A percentile compares a stretch with the other conserved stretches of the same genome.
phyloP scores from a whole-genome alignment of 306 rosid species.

The Arachis stenosperma region DNA sequence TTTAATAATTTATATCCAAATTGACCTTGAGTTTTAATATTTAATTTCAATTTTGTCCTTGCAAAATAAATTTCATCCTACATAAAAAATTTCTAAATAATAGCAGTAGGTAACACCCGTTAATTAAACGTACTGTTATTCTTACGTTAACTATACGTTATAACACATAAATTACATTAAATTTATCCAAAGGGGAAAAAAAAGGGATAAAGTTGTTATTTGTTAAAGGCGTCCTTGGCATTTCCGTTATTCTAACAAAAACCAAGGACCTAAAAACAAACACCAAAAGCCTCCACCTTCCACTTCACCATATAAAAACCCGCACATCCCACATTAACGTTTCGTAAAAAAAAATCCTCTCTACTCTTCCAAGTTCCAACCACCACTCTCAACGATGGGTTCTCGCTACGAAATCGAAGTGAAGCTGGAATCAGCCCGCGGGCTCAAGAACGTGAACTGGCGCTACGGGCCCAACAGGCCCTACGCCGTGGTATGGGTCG shows the following conservation, averaged over 20 bases:
- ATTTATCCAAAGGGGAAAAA: too few relatives aligned
- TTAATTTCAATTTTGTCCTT: too few relatives aligned
- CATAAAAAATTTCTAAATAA: too few relatives aligned
- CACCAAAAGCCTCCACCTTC: not conserved
- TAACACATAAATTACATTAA: too few relatives aligned
- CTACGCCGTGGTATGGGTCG: constrained; percentile 89
- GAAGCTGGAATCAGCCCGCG: constrained; percentile 57
- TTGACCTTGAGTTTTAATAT: too few relatives aligned
- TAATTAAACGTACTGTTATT: too few relatives aligned
- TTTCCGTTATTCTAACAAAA: not conserved
- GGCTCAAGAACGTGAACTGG: constrained; percentile 89
- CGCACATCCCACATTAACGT: not conserved
- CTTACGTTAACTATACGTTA: too few relatives aligned
- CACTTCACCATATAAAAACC: not conserved
- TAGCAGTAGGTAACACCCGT: too few relatives aligned
- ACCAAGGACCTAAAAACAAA: not conserved
- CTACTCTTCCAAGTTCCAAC: not conserved
- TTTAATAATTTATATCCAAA: too few relatives aligned
- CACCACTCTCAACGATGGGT: constrained; percentile 42
- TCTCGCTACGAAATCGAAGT: constrained; percentile 67
- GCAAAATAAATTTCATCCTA: too few relatives aligned
- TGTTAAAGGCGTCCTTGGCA: not conserved
- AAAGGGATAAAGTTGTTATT: not conserved
- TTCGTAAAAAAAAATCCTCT: not conserved
- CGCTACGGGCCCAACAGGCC: constrained; percentile 67